Percentiles rank a stretch among this genome's conserved stretches.
Evolutionary conservation across 2,329 filamentous ascomycete genomes (phyloP).

Genomic region (Biscogniauxia sp.): DNA sequence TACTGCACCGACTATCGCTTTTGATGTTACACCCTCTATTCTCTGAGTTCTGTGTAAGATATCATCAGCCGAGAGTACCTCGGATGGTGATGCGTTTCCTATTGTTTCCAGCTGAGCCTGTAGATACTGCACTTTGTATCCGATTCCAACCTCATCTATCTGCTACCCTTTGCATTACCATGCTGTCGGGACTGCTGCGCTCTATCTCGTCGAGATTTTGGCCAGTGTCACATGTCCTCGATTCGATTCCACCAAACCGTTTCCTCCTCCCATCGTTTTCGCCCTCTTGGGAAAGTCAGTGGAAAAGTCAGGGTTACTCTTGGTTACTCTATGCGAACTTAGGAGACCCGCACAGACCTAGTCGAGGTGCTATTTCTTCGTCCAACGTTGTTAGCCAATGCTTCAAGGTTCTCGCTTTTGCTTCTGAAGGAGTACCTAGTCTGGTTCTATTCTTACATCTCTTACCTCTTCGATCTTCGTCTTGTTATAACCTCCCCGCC

Average conservation of each 20-base stretch:
- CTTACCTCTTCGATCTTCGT: conserved; percentile 8
- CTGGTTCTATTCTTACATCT: conserved; percentile 16
- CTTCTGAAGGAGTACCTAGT: conserved; percentile 8
- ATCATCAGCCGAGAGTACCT: not conserved
- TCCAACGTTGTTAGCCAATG: conserved; percentile 12
- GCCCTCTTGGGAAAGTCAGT: conserved; percentile 10
- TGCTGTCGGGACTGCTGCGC: not conserved
- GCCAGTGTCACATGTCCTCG: conserved; percentile 17
- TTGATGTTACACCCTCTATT: not conserved
- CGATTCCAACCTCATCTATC: not conserved
- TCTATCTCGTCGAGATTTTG: conserved; percentile 7
- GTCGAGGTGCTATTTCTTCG: not conserved
- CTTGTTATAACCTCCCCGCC: conserved; percentile 20
- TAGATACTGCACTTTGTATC: not conserved
- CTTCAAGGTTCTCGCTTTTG: conserved; percentile 20
- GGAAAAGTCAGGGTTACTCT: conserved; percentile 15
- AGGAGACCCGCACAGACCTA: conserved; percentile 17
- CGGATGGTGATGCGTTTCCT: not conserved
- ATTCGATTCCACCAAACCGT: conserved; percentile 9
- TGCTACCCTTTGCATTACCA: not conserved
- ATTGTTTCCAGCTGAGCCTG: not conserved
- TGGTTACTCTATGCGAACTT: conserved; percentile 16
- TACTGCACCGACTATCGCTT: not conserved
- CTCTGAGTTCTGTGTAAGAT: not conserved
- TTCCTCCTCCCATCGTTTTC: conserved; percentile 14